Conservation (phyloP, 495 filamentous ascomycete genomes). For the Neurospora sp. region DNA sequence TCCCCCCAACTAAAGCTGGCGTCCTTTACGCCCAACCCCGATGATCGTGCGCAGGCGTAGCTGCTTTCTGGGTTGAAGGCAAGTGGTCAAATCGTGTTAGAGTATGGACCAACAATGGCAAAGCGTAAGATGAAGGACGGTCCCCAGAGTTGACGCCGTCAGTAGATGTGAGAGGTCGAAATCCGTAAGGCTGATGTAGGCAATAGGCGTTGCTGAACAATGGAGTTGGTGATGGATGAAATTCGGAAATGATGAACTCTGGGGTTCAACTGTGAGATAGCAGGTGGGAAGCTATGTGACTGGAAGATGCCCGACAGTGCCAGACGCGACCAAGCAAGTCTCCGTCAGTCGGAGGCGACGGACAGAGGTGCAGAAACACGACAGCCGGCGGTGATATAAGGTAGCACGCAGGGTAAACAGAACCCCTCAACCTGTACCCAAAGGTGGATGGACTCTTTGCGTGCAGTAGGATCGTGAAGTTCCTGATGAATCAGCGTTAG, state of each 20-base stretch:
- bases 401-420: not conserved
- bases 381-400: not conserved
- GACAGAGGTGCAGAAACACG: not conserved
- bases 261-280: not conserved
- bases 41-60: not conserved
- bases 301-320: not conserved
- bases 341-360: not conserved
- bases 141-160: not conserved
- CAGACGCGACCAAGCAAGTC: not conserved
- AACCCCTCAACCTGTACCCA: not conserved
- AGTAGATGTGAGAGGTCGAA: not conserved
- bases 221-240: not conserved
- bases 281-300: not conserved
- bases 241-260: not conserved
- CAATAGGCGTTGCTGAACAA: conserved; percentile 14
- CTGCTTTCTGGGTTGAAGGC: not conserved
- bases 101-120: not conserved
- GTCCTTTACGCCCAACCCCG: not conserved
- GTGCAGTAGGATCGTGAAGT: conserved; percentile 6
- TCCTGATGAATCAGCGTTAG: conserved; percentile 19
- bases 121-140: not conserved
- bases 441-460: not conserved
- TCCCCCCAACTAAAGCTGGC: not conserved
- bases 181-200: conserved; percentile 2
- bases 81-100: not conserved